phyloP scores from a whole-genome alignment of 257 asterid species.

The Nicotiana benthamiana region DNA sequence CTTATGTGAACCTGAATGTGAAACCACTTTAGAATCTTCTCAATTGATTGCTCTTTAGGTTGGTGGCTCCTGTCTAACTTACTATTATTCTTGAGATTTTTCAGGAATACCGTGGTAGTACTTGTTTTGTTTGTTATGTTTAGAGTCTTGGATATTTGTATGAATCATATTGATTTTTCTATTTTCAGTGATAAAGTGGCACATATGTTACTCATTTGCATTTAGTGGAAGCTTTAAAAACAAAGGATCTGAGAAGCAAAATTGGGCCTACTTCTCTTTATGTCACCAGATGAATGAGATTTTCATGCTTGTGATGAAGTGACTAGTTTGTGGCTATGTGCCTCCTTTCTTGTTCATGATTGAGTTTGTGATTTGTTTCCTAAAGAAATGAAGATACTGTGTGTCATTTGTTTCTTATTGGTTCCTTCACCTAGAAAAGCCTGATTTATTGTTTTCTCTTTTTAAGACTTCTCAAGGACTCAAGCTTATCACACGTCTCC shows the following conservation, averaged over 20 bases:
- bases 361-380: neutral
- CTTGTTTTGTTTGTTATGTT: neutral
- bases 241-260: neutral
- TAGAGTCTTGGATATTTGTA: neutral
- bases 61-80: neutral
- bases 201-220: neutral
- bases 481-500: neutral
- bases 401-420: conserved; percentile 12
- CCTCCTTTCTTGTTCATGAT: neutral
- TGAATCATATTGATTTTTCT: neutral
- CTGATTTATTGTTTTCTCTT: neutral
- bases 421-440: neutral
- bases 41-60: conserved; percentile 13
- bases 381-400: neutral
- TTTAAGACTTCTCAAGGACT: neutral
- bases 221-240: neutral
- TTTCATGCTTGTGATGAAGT: neutral
- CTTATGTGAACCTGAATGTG: conserved; percentile 17
- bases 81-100: neutral
- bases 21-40: conserved; percentile 22
- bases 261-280: neutral
- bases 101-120: neutral
- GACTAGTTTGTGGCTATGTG: neutral
- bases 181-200: neutral
- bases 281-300: neutral